These are phyloP conservation scores for Neoarthrinium moseri DNA, from an alignment of 2,329 filamentous ascomycete species.

Conservation along the genomic window DNA sequence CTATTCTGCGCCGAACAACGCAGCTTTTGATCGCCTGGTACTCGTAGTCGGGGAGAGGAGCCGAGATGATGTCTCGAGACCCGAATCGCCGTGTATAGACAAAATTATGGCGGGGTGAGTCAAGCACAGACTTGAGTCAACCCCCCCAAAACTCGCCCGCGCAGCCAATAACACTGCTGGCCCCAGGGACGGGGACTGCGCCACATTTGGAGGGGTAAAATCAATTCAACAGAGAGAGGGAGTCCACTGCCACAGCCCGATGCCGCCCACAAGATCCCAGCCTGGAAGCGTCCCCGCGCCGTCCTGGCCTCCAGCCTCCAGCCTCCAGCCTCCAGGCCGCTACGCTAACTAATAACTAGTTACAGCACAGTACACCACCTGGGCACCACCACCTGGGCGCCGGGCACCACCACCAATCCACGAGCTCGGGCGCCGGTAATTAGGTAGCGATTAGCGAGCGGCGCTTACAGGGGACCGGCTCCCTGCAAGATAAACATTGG, in stretches of 20 bases:
- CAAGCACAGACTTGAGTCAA: slow-evolving; percentile 13
- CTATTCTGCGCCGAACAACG: background rate
- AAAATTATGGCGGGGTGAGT: slow-evolving; percentile 19
- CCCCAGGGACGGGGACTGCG: background rate
- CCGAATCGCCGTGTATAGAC: slow-evolving; percentile 1
- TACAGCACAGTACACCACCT: too few species aligned
- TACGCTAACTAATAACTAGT: too few species aligned
- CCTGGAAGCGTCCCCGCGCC: too few species aligned
- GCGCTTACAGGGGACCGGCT: slow-evolving; percentile 2
- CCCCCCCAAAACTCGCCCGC: background rate
- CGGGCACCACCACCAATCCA: background rate
- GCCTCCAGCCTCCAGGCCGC: too few species aligned
- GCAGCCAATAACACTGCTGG: slow-evolving; percentile 7
- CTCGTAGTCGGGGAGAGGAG: slow-evolving; percentile 1
- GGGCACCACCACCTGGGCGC: background rate
- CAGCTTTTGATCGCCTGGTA: background rate
- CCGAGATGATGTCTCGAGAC: slow-evolving; percentile 1
- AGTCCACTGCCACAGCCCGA: too few species aligned
- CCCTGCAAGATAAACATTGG: slow-evolving; percentile 9
- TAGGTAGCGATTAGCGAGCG: background rate
- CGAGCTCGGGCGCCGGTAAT: background rate
- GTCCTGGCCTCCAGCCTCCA: too few species aligned
- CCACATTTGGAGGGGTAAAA: slow-evolving; percentile 13
- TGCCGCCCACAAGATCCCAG: too few species aligned
- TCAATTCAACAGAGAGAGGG: too few species aligned